A percentile compares a stretch with the other conserved stretches of the same genome.
Conservation (phyloP, 768 basidiomycete genomes). For the Tulasnella sp. region DNA sequence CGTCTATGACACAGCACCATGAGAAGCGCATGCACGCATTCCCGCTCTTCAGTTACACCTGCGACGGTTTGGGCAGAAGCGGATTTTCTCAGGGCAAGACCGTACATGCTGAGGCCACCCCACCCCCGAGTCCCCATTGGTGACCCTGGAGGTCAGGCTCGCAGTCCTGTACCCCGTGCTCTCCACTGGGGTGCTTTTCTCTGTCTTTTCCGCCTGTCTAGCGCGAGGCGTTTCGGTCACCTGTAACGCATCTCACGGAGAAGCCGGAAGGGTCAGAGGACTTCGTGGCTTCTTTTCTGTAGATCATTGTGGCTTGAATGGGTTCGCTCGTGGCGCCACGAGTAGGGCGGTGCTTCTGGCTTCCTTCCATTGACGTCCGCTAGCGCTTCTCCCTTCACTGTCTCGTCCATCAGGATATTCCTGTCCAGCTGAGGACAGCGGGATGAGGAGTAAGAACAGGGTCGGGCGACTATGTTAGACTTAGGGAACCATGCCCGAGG, state of each 20-base stretch:
- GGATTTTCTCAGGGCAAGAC: background rate
- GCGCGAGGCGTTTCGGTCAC: background rate
- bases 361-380: background rate
- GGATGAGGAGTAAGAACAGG: background rate
- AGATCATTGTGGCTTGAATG: conserved; percentile 20
- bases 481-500: background rate
- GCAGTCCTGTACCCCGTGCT: background rate
- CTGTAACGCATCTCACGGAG: conserved; percentile 15
- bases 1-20: background rate
- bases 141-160: background rate
- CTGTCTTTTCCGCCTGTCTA: conserved; percentile 2
- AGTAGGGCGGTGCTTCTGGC: conserved; percentile 10
- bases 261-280: conserved; percentile 7
- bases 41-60: background rate
- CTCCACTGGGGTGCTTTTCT: background rate
- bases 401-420: background rate
- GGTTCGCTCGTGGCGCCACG: background rate
- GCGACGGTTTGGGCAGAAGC: background rate
- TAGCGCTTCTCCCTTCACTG: conserved; percentile 1
- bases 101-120: background rate
- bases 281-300: conserved; percentile 5
- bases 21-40: background rate
- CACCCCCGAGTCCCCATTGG: background rate
- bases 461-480: background rate
- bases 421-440: background rate